Base-by-base conservation (phyloP, 306 rosid species). In the Sechiopsis laciniata region DNA sequence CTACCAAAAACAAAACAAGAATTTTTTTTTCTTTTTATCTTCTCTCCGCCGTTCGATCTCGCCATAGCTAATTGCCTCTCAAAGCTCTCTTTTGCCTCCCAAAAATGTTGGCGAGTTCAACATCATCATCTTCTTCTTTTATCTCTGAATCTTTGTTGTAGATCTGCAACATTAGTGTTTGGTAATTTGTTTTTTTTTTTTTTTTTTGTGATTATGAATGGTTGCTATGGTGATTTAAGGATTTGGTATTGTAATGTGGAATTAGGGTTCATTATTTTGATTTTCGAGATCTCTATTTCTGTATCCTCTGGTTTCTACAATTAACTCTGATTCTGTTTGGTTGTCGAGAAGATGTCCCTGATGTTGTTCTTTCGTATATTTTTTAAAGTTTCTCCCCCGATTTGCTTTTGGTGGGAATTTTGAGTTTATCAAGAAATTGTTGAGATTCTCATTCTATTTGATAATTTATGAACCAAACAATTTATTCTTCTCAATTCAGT, bases 81-180 rank as follows among this genome's bases (percentile, higher is more conserved):
- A 2, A n/a, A n/a, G 2, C 26, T n/a, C 5, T 66, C 16, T 5
- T 37, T 16, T 8, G 0, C 21, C 29, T 19, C 19, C 11, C 54
- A 42, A 17, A 42, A 66, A 66, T 66, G 72, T 66, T 54, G 72
- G 72, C 42, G 16, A 42, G 72, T 66, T 64, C 52, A 9, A 37
- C 71, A 8, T 37, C 52, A 0, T 62, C 68, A 2, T 62, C 69
- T 29, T 63, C 51, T 15, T 63, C 68, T 62, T 62, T 61, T 15
- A 5, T 66, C n/a, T 66, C 6, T 17, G 4, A 66, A 42, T 66
- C 72, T 66, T 66, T 42, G 53, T 42, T 19, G 54, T 53, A 66
- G 72, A 66, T 66, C 72, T 64, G 52, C 71, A 50, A 26, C 3
- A 26, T 26, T 26, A 1, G 32, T 26, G 32, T 26, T 26, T 26